These are phyloP conservation scores for Globisporangium middletonii DNA, from an alignment of 352 stramenopile genomes.

Conservation along the genomic window DNA sequence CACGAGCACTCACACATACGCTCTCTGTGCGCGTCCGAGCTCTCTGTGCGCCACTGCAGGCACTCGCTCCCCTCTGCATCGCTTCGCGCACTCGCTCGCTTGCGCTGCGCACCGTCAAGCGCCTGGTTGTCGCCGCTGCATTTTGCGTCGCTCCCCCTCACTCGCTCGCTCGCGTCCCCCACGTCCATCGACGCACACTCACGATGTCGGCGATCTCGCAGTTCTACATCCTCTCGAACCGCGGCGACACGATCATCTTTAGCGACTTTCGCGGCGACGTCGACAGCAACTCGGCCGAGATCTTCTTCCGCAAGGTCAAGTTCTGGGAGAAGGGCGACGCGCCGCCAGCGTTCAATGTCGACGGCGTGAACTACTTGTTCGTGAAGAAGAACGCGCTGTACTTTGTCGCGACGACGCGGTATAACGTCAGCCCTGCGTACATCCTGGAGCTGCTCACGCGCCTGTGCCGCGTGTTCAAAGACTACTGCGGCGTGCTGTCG, in stretches of 20 bases:
- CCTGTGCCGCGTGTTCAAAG: slow-evolving; percentile 97
- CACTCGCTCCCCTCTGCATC: too few relatives aligned
- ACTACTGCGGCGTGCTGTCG: slow-evolving; percentile 98
- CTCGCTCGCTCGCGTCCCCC: neutral
- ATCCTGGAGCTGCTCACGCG: slow-evolving; percentile 95
- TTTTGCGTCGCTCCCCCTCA: too few relatives aligned
- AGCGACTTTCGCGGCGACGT: slow-evolving; percentile 94
- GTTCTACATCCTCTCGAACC: slow-evolving; percentile 98
- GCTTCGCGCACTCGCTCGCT: too few relatives aligned
- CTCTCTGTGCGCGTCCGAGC: too few relatives aligned
- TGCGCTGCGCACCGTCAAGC: too few relatives aligned
- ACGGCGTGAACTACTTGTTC: slow-evolving; percentile 97
- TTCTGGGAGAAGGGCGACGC: slow-evolving; percentile 97
- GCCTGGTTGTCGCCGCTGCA: too few relatives aligned
- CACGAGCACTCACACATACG: too few relatives aligned
- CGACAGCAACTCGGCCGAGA: slow-evolving; percentile 87
- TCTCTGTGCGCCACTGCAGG: too few relatives aligned
- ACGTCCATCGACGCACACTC: neutral
- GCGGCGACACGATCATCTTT: slow-evolving; percentile 98
- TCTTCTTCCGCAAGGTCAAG: slow-evolving; percentile 99
- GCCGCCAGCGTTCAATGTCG: slow-evolving; percentile 95
- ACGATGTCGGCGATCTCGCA: slow-evolving; percentile 89
- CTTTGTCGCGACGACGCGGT: slow-evolving; percentile 96
- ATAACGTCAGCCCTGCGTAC: slow-evolving; percentile 95
- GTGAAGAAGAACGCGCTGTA: slow-evolving; percentile 98